Base-by-base conservation (phyloP, 2,329 filamentous ascomycete species). In the Curvularia sp. region DNA sequence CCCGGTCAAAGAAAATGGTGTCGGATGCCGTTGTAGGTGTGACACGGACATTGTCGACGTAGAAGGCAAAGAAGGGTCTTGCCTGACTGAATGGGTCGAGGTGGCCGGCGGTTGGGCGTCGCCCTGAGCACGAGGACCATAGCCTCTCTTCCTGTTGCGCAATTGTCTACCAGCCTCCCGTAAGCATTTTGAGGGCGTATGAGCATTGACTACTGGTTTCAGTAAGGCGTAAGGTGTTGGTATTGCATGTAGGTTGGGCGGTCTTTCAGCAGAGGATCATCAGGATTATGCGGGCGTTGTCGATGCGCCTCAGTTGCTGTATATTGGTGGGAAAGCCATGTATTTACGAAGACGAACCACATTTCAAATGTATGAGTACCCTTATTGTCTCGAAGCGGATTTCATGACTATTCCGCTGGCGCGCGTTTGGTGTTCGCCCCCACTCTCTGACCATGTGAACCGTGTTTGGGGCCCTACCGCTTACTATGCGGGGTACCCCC, bases 21-120 rank as follows among this genome's bases (percentile, higher is more conserved):
- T 99, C 8, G 95, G 95, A 38, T 99, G 95, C 81, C 88, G 95
- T 71, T 99, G 95, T 83, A 89, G 90, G 75, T 99, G 95, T 78
- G 95, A 99, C 74, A 97, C 93, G 4, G 95, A 99, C 75, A 96
- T 98, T 74, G 92, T 94, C 52, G 95, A 99, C 74, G 93, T 99
- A 26, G 95, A 99, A 81, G 93, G 93, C 78, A 99, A 98, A 79
- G 91, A 96, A 76, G 95, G 95, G 61, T 97, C 92, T 67, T 99
- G 95, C 80, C 83, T 97, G 56, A 86, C 92, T 9, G 93, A 99
- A 79, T 99, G 95, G 95, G 95, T 99, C 13, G 92, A 97, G 60
- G 93, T 97, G 69, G 94, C 93, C 48, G 95, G 95, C 68, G 95
- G 95, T 59, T 99, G 93, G 92, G 88, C 91, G 58, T 85, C 84